Conservation (phyloP, 352 stramenopile genomes). For the Thalassiosira allenii region DNA sequence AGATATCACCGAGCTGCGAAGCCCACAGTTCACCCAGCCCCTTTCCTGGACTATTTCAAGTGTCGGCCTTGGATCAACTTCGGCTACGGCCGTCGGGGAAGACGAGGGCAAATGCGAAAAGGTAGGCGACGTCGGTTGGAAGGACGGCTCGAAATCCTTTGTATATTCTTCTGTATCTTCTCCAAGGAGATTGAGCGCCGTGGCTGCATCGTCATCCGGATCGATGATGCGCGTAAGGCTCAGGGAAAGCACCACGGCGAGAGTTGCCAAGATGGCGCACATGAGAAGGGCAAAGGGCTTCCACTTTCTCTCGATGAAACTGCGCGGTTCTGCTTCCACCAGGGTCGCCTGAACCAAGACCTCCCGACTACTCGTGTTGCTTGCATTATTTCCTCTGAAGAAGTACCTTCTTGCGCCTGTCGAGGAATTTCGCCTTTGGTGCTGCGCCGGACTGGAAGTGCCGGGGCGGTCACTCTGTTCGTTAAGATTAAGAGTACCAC, state of each 20-base stretch:
- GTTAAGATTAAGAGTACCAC: too few species aligned
- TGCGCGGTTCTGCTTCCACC: not conserved
- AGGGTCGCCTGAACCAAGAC: not conserved
- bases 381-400: too few species aligned
- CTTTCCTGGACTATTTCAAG: slow-evolving; percentile 32
- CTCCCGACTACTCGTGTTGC: too few species aligned
- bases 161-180: not conserved
- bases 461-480: too few species aligned
- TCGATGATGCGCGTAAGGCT: not conserved
- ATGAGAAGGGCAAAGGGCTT: not conserved
- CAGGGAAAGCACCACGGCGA: not conserved
- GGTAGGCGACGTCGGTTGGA: not conserved
- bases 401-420: too few species aligned
- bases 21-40: slow-evolving; percentile 30
- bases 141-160: not conserved
- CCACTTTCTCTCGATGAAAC: slow-evolving; percentile 6
- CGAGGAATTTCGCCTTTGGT: too few species aligned
- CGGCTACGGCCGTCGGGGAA: not conserved
- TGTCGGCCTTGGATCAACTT: slow-evolving; percentile 24
- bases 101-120: too few species aligned
- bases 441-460: too few species aligned
- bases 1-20: not conserved
- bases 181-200: not conserved
- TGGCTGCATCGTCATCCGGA: not conserved
- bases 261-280: not conserved